Evolutionary conservation across 192 early-diverging fungal species (phyloP).

Genomic region (Gaertneriomyces sp.): DNA sequence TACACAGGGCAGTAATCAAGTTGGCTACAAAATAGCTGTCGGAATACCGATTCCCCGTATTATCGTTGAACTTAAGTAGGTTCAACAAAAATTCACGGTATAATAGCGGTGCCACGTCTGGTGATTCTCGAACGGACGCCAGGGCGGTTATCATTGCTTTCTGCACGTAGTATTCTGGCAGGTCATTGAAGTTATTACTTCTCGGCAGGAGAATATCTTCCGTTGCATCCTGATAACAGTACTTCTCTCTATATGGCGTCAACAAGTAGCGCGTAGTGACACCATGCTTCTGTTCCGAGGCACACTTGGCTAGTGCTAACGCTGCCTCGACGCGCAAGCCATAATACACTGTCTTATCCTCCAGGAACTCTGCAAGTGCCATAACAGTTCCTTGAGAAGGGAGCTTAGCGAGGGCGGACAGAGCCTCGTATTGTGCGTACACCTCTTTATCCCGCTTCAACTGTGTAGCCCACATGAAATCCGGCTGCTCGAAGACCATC

Average conservation of each 20-base stretch:
- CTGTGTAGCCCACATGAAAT: slow-evolving; percentile 95
- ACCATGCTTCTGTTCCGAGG: slow-evolving; percentile 5
- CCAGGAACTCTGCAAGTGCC: slow-evolving; percentile 3
- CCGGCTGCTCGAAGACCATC: slow-evolving; percentile 80
- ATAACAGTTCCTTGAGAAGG: slow-evolving; percentile 35
- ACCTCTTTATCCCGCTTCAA: slow-evolving; percentile 87
- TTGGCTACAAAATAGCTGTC: slow-evolving; percentile 75
- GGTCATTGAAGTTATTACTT: slow-evolving; percentile 82
- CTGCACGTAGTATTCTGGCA: slow-evolving; percentile 89
- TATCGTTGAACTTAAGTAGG: slow-evolving; percentile 89
- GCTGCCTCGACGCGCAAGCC: slow-evolving; percentile 39
- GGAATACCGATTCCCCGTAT: slow-evolving; percentile 79
- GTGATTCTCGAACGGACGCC: slow-evolving; percentile 60
- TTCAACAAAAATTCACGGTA: slow-evolving; percentile 68
- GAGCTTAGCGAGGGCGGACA: slow-evolving; percentile 20
- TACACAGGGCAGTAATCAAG: slow-evolving; percentile 68
- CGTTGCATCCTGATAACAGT: slow-evolving; percentile 42
- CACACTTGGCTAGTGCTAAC: slow-evolving; percentile 31
- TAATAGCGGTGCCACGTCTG: slow-evolving; percentile 58
- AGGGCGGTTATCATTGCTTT: slow-evolving; percentile 70
- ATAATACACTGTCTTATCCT: slow-evolving; percentile 11
- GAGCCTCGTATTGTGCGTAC: slow-evolving; percentile 80
- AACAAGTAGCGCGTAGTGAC: slow-evolving; percentile 34
- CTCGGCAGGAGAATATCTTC: slow-evolving; percentile 45
- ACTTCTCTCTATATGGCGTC: slow-evolving; percentile 70